Conservation (phyloP, 371 early-diverging fungal genomes). For the Actinomucor elegans region DNA sequence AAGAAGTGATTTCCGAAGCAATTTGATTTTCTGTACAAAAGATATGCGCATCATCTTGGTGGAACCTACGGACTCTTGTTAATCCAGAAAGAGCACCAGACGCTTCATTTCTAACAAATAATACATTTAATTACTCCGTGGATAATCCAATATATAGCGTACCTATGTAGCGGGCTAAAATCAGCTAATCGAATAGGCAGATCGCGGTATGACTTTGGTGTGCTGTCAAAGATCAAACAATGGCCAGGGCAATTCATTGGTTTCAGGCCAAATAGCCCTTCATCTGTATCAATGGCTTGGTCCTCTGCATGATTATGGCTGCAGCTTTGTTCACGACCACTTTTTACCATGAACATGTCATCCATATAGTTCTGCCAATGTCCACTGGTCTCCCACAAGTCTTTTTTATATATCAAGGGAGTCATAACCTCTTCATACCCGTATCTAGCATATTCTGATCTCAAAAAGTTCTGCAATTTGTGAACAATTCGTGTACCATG, state of each 20-base stretch:
- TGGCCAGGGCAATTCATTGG: constrained; percentile 99
- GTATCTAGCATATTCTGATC: constrained; percentile 81
- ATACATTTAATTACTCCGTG: background rate
- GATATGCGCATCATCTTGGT: constrained; percentile 98
- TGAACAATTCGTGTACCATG: constrained; percentile 92
- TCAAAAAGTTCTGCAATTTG: constrained; percentile 65
- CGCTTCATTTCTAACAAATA: constrained; percentile 73
- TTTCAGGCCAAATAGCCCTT: constrained; percentile 83
- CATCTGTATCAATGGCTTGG: constrained; percentile 44
- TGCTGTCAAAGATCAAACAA: constrained; percentile 87
- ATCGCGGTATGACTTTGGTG: constrained; percentile 86
- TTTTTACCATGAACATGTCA: constrained; percentile 61
- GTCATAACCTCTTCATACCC: constrained; percentile 96
- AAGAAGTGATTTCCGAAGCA: constrained; percentile 75
- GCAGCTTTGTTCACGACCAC: constrained; percentile 44
- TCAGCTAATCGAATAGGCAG: constrained; percentile 93
- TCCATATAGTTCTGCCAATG: constrained; percentile 96
- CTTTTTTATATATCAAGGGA: constrained; percentile 92
- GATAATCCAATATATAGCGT: background rate
- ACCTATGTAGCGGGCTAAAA: constrained; percentile 93
- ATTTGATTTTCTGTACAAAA: constrained; percentile 86
- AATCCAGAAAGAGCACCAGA: constrained; percentile 93
- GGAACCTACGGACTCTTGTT: constrained; percentile 93
- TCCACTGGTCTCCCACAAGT: constrained; percentile 95
- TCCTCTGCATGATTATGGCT: constrained; percentile 47